Percentiles rank a stretch among this genome's conserved stretches.
Evolutionary conservation across 2,329 filamentous ascomycete species (phyloP).

Genomic region (Erysiphe neolycopersici): DNA sequence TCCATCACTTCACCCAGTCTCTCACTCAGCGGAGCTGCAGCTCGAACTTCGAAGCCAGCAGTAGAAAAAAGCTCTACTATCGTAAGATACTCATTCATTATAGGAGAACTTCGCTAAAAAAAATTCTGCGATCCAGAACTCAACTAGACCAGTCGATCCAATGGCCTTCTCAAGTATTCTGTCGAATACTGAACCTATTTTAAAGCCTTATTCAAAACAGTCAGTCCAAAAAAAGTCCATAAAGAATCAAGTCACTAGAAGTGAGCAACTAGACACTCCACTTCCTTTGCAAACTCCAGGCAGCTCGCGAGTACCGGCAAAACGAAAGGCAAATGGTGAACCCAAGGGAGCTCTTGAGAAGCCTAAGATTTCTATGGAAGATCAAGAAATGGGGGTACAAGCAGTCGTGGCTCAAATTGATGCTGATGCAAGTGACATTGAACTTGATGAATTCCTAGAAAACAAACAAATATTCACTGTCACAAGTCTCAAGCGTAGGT

Average conservation of each 20-base stretch:
- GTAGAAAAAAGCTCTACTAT: conserved; percentile 5
- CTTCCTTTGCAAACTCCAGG: conserved; percentile 15
- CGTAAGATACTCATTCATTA: not conserved
- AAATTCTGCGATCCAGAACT: conserved; percentile 25
- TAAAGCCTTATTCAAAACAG: conserved; percentile 20
- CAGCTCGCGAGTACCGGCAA: conserved; percentile 18
- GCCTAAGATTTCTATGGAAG: conserved; percentile 22
- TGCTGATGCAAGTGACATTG: conserved; percentile 28
- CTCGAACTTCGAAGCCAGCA: conserved; percentile 7
- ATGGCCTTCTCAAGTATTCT: conserved; percentile 96
- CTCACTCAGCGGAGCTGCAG: conserved; percentile 18
- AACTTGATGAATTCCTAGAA: conserved; percentile 22
- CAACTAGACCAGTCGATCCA: conserved; percentile 50
- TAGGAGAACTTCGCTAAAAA: not conserved
- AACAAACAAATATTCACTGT: conserved; percentile 27
- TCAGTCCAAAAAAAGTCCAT: conserved; percentile 7
- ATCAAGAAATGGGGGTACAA: conserved; percentile 44
- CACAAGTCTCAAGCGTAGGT: conserved; percentile 36
- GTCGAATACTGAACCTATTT: conserved; percentile 40
- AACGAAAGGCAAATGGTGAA: conserved; percentile 18
- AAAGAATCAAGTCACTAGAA: conserved; percentile 4
- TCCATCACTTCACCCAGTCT: conserved; percentile 22
- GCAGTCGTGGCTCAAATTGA: conserved; percentile 33
- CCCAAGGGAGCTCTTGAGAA: conserved; percentile 24
- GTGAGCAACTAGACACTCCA: conserved; percentile 1